Evolutionary conservation across 441 rosid species (phyloP).

Genomic region (Brassica balearica): DNA sequence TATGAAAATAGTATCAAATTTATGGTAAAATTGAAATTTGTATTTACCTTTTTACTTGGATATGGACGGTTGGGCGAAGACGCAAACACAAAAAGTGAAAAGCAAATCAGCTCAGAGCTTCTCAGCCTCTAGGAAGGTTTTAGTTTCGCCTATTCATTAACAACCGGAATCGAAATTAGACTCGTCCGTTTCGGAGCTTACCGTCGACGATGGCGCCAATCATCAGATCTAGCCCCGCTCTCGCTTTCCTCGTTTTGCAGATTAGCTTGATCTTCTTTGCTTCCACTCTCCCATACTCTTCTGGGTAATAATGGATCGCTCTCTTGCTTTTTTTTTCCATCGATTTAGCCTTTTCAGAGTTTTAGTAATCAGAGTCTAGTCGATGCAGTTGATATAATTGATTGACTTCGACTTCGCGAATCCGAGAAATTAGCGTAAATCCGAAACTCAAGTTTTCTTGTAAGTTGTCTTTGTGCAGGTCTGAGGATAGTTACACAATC

Average conservation of each 20-base stretch:
- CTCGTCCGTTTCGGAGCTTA: not conserved
- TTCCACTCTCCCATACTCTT: constrained; percentile 20
- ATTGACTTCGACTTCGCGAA: not conserved
- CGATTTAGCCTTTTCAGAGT: not conserved
- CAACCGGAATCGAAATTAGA: not conserved
- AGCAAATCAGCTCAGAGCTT: not conserved
- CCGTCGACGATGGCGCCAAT: constrained; percentile 10
- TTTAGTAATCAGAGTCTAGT: no score
- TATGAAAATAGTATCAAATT: no score
- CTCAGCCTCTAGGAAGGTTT: not conserved
- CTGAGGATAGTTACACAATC: constrained; percentile 63
- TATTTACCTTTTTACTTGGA: no score
- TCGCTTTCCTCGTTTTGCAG: constrained; percentile 13
- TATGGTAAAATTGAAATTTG: no score
- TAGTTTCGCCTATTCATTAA: not conserved
- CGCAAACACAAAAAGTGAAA: not conserved
- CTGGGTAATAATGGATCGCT: constrained; percentile 4
- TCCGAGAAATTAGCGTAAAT: not conserved
- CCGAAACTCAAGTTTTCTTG: not conserved
- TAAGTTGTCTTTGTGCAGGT: constrained; percentile 47
- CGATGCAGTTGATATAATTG: no score
- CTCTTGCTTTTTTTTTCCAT: not conserved
- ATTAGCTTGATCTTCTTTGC: constrained; percentile 15
- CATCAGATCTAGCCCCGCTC: constrained; percentile 15
- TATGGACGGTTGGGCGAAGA: not conserved